phyloP scores from a whole-genome alignment of 2,329 filamentous ascomycete genomes.

The Xylaria arbuscula region DNA sequence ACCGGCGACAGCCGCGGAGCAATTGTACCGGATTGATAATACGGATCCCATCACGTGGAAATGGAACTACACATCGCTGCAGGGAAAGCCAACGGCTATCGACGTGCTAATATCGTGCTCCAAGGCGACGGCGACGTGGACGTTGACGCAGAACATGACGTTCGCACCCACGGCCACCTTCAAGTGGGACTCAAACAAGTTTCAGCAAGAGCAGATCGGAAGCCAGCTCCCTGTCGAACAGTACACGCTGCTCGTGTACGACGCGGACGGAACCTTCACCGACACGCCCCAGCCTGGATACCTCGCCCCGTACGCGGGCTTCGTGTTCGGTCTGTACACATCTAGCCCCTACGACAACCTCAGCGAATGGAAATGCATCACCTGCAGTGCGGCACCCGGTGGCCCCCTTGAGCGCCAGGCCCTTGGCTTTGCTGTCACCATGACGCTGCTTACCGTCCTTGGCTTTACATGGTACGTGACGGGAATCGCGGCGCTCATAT shows the following conservation, averaged over 20 bases:
- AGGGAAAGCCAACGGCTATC: slow-evolving; percentile 67
- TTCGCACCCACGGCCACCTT: slow-evolving; percentile 63
- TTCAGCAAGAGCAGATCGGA: slow-evolving; percentile 58
- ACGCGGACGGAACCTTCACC: slow-evolving; percentile 63
- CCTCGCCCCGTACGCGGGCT: slow-evolving; percentile 59
- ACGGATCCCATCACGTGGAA: slow-evolving; percentile 63
- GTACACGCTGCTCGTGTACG: slow-evolving; percentile 72
- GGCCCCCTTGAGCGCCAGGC: slow-evolving; percentile 58
- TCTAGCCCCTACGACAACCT: slow-evolving; percentile 63
- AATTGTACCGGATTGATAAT: slow-evolving; percentile 70
- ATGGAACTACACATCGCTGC: slow-evolving; percentile 74
- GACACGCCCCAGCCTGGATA: slow-evolving; percentile 67
- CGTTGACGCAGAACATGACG: slow-evolving; percentile 72
- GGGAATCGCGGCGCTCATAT: slow-evolving; percentile 57
- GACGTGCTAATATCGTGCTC: slow-evolving; percentile 70
- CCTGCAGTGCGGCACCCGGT: slow-evolving; percentile 65
- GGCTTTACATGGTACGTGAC: slow-evolving; percentile 74
- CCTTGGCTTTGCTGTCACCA: slow-evolving; percentile 62
- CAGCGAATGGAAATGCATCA: slow-evolving; percentile 65
- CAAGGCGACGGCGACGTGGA: slow-evolving; percentile 64
- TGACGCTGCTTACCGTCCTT: slow-evolving; percentile 66
- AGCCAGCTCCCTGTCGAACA: slow-evolving; percentile 63
- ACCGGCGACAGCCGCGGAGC: slow-evolving; percentile 56
- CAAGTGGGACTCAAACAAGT: slow-evolving; percentile 68
- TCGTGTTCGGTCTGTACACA: slow-evolving; percentile 69